Percentiles rank a stretch among this genome's conserved stretches.
Evolutionary conservation across 2,329 filamentous ascomycete genomes (phyloP).

Genomic region (Penicillium brevicompactum): DNA sequence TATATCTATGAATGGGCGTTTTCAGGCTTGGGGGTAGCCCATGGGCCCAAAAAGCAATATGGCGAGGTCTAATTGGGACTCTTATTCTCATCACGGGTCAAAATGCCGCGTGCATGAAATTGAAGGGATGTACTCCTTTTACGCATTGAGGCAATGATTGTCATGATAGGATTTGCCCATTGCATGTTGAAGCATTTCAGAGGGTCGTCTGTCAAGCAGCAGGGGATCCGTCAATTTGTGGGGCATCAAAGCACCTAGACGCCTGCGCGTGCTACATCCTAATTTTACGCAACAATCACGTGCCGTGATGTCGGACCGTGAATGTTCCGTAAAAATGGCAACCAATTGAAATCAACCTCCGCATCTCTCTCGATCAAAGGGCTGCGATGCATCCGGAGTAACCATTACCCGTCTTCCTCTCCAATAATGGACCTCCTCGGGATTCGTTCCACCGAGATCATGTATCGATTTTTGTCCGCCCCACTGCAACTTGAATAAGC

Average conservation of each 20-base stretch:
- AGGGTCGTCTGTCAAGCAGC: not conserved
- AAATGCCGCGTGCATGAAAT: not conserved
- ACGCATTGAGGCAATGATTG: not conserved
- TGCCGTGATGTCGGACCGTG: too few relatives aligned
- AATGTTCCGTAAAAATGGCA: too few relatives aligned
- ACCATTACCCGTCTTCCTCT: too few relatives aligned
- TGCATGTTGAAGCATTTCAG: not conserved
- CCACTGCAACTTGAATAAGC: too few relatives aligned
- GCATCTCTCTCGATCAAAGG: too few relatives aligned
- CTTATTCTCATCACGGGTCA: not conserved
- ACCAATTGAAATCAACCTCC: too few relatives aligned
- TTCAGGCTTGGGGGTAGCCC: not conserved
- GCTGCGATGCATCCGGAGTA: too few relatives aligned
- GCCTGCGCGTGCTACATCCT: not conserved
- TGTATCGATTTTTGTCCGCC: too few relatives aligned
- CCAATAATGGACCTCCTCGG: too few relatives aligned
- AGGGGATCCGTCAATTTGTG: not conserved
- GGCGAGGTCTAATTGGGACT: not conserved
- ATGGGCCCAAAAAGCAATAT: not conserved
- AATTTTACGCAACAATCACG: too few relatives aligned
- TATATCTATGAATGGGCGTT: too few relatives aligned
- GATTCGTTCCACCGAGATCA: too few relatives aligned
- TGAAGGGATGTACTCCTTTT: not conserved
- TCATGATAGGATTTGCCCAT: not conserved
- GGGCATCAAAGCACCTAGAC: not conserved